Percentiles rank a stretch among this genome's conserved stretches.
Conservation (phyloP, 1,139 yeast species). For the Zygosaccharomyces sapae region DNA sequence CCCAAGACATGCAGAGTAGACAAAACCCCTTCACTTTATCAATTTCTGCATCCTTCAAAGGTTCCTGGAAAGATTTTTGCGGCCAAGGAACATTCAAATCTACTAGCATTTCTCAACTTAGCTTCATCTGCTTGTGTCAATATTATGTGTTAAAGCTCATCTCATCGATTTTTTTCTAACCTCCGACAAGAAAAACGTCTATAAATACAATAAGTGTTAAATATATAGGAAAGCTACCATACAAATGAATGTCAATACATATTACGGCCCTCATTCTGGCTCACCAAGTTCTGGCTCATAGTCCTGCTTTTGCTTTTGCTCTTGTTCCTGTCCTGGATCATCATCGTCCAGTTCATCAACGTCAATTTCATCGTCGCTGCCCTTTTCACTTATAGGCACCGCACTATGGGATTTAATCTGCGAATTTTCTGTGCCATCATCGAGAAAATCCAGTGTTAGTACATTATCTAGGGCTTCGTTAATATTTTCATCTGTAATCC, state of each 20-base stretch:
- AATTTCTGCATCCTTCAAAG: constrained; percentile 44
- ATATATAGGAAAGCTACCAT: neutral
- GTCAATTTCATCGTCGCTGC: constrained; percentile 3
- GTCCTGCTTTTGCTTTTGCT: neutral
- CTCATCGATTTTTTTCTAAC: no score
- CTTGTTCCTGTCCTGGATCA: constrained; percentile 3
- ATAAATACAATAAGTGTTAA: neutral
- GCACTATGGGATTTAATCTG: constrained; percentile 28
- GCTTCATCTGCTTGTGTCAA: neutral
- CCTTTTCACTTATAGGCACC: constrained; percentile 9
- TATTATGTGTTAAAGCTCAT: constrained; percentile 5
- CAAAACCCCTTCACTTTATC: constrained; percentile 47
- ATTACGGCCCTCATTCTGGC: neutral
- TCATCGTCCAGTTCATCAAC: constrained; percentile 6
- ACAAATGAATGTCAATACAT: neutral
- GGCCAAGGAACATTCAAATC: constrained; percentile 90
- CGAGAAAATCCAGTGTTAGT: constrained; percentile 31
- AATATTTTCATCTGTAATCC: constrained; percentile 26
- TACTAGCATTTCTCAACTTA: constrained; percentile 42
- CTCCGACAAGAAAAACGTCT: no score
- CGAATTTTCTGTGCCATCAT: constrained; percentile 31
- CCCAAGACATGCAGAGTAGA: constrained; percentile 60
- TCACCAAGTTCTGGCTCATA: neutral
- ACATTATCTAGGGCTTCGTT: constrained; percentile 30
- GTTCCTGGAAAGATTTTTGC: constrained; percentile 43